These are phyloP conservation scores for Aspergillus flavus DNA, from an alignment of 2,329 filamentous ascomycete genomes.

Conservation along the genomic window DNA sequence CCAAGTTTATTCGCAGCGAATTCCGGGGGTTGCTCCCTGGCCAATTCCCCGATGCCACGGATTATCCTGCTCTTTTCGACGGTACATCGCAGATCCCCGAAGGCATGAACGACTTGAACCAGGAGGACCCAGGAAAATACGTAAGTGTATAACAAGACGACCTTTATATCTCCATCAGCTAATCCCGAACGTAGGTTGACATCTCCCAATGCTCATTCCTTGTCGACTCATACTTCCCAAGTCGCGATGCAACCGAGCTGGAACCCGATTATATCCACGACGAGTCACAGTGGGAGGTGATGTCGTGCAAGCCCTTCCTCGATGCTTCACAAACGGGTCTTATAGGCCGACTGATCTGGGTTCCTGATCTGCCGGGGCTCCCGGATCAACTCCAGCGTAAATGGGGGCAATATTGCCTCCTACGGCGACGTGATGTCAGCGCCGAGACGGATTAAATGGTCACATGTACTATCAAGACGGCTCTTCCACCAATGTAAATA, in stretches of 20 bases:
- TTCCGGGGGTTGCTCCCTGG: conserved; percentile 88
- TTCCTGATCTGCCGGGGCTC: conserved; percentile 71
- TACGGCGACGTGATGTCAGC: conserved; percentile 54
- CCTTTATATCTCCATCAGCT: conserved; percentile 1
- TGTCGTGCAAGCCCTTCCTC: conserved; percentile 77
- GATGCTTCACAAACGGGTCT: conserved; percentile 75
- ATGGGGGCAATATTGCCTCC: conserved; percentile 88
- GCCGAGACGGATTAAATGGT: conserved; percentile 6
- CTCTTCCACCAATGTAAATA: conserved; percentile 13
- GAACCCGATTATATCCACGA: conserved; percentile 84
- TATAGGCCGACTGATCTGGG: conserved; percentile 76
- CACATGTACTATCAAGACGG: not conserved
- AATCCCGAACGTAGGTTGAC: conserved; percentile 56
- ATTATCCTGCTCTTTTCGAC: conserved; percentile 71
- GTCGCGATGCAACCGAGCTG: conserved; percentile 59
- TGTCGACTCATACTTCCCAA: conserved; percentile 81
- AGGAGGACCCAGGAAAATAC: conserved; percentile 86
- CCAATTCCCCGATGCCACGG: conserved; percentile 76
- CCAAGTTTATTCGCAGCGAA: conserved; percentile 88
- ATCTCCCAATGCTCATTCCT: conserved; percentile 77
- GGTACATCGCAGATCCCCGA: conserved; percentile 81
- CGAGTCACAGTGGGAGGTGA: conserved; percentile 71
- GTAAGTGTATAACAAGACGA: conserved; percentile 50
- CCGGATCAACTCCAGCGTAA: conserved; percentile 70
- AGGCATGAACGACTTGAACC: conserved; percentile 91